phyloP scores from a whole-genome alignment of 2,329 filamentous ascomycete genomes.

The Proliferodiscus dingleyae region DNA sequence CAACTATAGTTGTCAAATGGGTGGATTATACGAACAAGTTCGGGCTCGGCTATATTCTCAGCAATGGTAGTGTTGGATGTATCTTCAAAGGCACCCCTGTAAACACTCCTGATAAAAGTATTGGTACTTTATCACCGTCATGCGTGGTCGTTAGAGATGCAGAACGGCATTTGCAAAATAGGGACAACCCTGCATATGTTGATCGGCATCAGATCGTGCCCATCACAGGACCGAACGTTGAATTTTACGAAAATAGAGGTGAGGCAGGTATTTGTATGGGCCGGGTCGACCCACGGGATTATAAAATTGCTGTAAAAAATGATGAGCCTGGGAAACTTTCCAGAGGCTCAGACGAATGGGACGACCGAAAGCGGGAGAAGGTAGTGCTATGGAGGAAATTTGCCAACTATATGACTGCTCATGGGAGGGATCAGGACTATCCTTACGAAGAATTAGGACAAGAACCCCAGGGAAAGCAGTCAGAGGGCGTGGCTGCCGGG shows the following conservation, averaged over 20 bases:
- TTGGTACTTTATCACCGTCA: slow-evolving; percentile 58
- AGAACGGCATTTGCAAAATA: slow-evolving; percentile 63
- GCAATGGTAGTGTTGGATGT: slow-evolving; percentile 75
- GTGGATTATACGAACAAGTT: slow-evolving; percentile 87
- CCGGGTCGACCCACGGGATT: slow-evolving; percentile 60
- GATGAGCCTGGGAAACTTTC: slow-evolving; percentile 57
- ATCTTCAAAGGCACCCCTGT: slow-evolving; percentile 51
- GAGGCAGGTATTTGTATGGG: slow-evolving; percentile 58
- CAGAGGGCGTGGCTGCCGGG: slow-evolving; percentile 36
- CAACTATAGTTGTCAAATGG: slow-evolving; percentile 71
- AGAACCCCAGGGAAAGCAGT: slow-evolving; percentile 4
- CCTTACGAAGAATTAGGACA: slow-evolving; percentile 39
- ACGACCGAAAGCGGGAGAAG: slow-evolving; percentile 61
- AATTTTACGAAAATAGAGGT: slow-evolving; percentile 70
- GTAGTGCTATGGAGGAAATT: slow-evolving; percentile 69
- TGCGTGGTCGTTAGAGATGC: slow-evolving; percentile 68
- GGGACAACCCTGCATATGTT: slow-evolving; percentile 48
- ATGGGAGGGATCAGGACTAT: slow-evolving; percentile 64
- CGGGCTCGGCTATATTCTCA: slow-evolving; percentile 77
- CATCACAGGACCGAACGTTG: slow-evolving; percentile 55
- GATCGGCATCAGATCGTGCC: slow-evolving; percentile 60
- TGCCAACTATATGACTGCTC: slow-evolving; percentile 69
- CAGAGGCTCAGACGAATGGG: slow-evolving; percentile 58
- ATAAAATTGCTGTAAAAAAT: slow-evolving; percentile 51
- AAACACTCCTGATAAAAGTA: slow-evolving; percentile 41